Percentiles rank a stretch among this genome's conserved stretches.
These are phyloP conservation scores for Rhodamnia argentea DNA, from an alignment of 345 rosid genomes.

Conservation along the genomic window DNA sequence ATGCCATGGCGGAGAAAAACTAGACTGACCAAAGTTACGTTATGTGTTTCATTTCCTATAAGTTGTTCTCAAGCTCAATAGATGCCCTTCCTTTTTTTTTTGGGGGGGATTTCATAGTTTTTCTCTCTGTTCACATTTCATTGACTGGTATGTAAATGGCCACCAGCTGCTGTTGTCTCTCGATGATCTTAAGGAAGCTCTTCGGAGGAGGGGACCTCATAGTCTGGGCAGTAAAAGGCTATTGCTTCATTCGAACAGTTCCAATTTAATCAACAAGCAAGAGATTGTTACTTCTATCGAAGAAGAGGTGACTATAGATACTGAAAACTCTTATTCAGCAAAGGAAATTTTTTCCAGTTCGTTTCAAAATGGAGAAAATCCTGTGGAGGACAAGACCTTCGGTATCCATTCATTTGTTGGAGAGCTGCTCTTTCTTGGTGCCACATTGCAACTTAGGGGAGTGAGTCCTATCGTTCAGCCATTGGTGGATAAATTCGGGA, in stretches of 20 bases:
- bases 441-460: slow-evolving; percentile 83
- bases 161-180: slow-evolving; percentile 1
- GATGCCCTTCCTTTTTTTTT: background rate
- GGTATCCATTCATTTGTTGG: slow-evolving; percentile 2
- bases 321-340: background rate
- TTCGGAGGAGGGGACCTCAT: slow-evolving; percentile 70
- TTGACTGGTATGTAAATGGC: background rate
- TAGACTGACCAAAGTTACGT: background rate
- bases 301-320: background rate
- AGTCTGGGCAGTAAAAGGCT: slow-evolving; percentile 48
- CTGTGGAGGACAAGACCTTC: background rate
- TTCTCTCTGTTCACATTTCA: background rate
- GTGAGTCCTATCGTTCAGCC: slow-evolving; percentile 46
- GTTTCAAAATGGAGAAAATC: background rate
- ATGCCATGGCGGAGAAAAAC: background rate
- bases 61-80: background rate
- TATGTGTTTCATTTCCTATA: background rate
- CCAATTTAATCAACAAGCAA: slow-evolving; percentile 3
- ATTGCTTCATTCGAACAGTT: slow-evolving; percentile 9
- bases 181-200: slow-evolving; percentile 46
- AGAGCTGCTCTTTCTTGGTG: slow-evolving; percentile 53
- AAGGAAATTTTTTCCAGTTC: background rate
- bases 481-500: slow-evolving; percentile 41
- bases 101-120: background rate
- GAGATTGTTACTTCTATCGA: slow-evolving; percentile 12